Conservation (phyloP, 805 yeast genomes). For the Yarrowia sp. region DNA sequence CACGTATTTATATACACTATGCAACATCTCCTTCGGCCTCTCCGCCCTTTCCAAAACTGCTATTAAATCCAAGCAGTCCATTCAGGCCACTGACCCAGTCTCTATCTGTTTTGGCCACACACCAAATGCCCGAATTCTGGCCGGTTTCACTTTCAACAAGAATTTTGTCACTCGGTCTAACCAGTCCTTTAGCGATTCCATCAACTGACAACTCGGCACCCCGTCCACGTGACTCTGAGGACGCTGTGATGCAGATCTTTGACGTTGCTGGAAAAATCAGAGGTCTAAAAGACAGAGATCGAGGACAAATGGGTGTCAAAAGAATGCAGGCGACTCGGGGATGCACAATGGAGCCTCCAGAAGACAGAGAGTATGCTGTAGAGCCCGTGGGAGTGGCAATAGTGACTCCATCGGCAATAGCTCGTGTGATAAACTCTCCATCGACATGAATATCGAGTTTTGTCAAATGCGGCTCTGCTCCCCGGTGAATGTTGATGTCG, state of each 20-base stretch:
- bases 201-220: constrained; percentile 70
- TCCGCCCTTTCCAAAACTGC: constrained; percentile 55
- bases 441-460: constrained; percentile 82
- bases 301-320: constrained; percentile 87
- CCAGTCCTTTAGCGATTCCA: constrained; percentile 71
- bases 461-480: constrained; percentile 80
- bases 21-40: constrained; percentile 6
- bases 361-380: constrained; percentile 83
- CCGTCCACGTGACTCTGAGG: constrained; percentile 41
- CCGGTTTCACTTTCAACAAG: constrained; percentile 36
- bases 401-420: constrained; percentile 88
- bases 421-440: constrained; percentile 78
- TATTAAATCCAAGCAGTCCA: constrained; percentile 83
- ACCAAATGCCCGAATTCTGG: constrained; percentile 65
- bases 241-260: constrained; percentile 48
- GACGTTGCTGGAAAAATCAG: constrained; percentile 73
- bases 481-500: constrained; percentile 84
- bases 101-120: constrained; percentile 75
- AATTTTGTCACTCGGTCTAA: constrained; percentile 62
- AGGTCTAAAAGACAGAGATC: constrained; percentile 89
- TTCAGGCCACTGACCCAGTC: constrained; percentile 94
- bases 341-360: constrained; percentile 92
- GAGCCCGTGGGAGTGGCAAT: constrained; percentile 93
- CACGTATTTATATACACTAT: not conserved
- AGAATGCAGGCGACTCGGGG: constrained; percentile 81